A percentile compares a stretch with the other conserved stretches of the same genome.
Evolutionary conservation across 108 stramenopile genomes (phyloP).

Genomic region (Skeletonema potamos): DNA sequence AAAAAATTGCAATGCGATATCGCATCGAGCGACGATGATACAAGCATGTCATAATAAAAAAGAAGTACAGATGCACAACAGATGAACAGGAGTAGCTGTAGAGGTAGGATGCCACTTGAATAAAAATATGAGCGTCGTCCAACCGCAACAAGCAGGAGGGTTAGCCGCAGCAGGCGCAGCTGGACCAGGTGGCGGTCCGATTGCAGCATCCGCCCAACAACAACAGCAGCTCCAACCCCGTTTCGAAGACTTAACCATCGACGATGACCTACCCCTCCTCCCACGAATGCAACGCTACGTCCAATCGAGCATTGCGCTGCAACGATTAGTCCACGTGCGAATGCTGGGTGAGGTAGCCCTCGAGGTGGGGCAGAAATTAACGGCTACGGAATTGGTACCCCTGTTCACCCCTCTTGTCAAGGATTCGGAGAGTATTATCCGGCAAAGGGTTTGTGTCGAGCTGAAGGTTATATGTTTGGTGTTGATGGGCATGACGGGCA

Average conservation of each 20-base stretch:
- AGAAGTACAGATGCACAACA: too few species aligned
- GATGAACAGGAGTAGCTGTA: too few species aligned
- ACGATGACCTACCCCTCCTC: constrained; percentile 91
- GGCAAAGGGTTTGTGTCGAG: constrained; percentile 75
- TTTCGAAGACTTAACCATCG: constrained; percentile 97
- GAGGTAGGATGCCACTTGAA: not conserved
- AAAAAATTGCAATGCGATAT: too few species aligned
- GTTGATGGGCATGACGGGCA: constrained; percentile 22
- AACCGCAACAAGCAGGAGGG: not conserved
- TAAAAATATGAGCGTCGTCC: not conserved
- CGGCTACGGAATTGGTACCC: constrained; percentile 71
- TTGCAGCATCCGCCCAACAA: constrained; percentile 5
- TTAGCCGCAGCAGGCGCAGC: not conserved
- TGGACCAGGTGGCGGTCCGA: not conserved
- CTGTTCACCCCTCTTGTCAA: constrained; percentile 66
- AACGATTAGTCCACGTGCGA: constrained; percentile 96
- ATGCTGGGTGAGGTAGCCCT: constrained; percentile 94
- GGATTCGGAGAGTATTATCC: constrained; percentile 90
- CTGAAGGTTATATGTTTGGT: constrained; percentile 24
- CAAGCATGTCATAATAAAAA: too few species aligned
- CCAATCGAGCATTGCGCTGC: constrained; percentile 90
- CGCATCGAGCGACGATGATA: too few species aligned
- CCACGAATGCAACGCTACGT: constrained; percentile 91
- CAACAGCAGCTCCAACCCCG: constrained; percentile 49
- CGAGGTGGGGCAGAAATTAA: constrained; percentile 69